Evolutionary conservation across 2,329 filamentous ascomycete genomes (phyloP).

Genomic region (Pseudogymnoascus sp.): DNA sequence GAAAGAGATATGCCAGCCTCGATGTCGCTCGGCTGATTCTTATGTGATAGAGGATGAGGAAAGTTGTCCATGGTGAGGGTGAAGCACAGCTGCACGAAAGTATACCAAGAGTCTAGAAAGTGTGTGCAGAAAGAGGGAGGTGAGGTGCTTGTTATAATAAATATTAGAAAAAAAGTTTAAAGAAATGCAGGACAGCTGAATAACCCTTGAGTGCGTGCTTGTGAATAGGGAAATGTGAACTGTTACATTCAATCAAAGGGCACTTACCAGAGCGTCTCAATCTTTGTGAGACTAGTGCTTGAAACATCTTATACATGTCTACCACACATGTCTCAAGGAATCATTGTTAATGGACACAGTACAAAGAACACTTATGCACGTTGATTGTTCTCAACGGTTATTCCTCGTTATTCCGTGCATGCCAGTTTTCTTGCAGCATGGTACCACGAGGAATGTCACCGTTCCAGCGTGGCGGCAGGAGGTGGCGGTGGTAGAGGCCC

Average conservation of each 20-base stretch:
- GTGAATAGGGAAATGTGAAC: neutral
- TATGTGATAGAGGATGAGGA: neutral
- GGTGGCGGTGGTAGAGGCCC: neutral
- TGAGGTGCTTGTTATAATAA: neutral
- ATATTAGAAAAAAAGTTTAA: neutral
- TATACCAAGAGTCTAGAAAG: neutral
- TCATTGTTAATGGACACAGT: neutral
- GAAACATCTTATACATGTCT: neutral
- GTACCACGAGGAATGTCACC: neutral
- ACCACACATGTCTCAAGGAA: neutral
- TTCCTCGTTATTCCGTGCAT: neutral
- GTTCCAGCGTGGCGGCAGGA: neutral
- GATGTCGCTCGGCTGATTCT: neutral
- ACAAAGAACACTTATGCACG: neutral
- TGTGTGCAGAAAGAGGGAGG: neutral
- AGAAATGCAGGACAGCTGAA: neutral
- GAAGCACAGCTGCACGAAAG: neutral
- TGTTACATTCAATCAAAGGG: neutral
- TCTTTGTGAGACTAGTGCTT: conserved; percentile 1
- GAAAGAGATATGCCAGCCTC: neutral
- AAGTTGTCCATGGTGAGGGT: neutral
- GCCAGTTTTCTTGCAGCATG: neutral
- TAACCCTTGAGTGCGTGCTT: neutral
- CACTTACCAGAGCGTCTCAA: neutral
- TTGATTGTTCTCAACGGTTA: neutral